Base-by-base conservation (phyloP, 495 filamentous ascomycete species). In the Opeltia flavorubescens region DNA sequence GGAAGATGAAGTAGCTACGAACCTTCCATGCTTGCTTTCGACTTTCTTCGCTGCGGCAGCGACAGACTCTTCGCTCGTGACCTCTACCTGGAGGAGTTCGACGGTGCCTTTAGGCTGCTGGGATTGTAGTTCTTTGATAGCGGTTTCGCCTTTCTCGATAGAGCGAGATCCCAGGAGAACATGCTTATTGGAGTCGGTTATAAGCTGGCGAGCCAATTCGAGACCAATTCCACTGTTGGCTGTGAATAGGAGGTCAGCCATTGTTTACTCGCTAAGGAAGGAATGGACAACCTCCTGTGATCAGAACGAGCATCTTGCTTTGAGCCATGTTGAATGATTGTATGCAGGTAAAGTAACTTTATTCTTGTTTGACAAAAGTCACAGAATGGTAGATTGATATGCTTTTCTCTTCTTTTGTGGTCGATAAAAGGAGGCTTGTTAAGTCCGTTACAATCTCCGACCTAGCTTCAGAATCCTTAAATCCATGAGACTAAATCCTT, bases 211-310 rank as follows among this genome's bases (percentile, higher is more conserved):
- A 7, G 55, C 55, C 1, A 57, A 52, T 25, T 59, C 56, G 24
- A 57, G 62, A 2, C 63, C 65, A 28, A 67, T 59, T 3, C 65
- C 63, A n/a, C 47, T 35, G 42, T 59, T 64, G 1, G 48, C 59
- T 51, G n/a, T 12, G 2, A 36, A 18, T 12, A 36, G n/a, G 9
- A 5, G 13, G n/a, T 36, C 34, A 36, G 11, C 20, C 11, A 12
- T 3, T n/a, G 13, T 36, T 36, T 18, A 18, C 34, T 36, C 5
- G 2, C 34, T 8, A 17, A 12, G 12, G 20, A 36, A 7, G 2
- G 8, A 17, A 1, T n/a, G n/a, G 20, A 0, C 6, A 17, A 17
- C 34, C 34, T 6, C 34, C 34, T 1, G 34, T 36, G 3, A 36
- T 36, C 2, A 36, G 34, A 7, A 36, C 20, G 8, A 36, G 34